Conservation (phyloP, 2,329 filamentous ascomycete genomes). For the Botrytis galanthina region DNA sequence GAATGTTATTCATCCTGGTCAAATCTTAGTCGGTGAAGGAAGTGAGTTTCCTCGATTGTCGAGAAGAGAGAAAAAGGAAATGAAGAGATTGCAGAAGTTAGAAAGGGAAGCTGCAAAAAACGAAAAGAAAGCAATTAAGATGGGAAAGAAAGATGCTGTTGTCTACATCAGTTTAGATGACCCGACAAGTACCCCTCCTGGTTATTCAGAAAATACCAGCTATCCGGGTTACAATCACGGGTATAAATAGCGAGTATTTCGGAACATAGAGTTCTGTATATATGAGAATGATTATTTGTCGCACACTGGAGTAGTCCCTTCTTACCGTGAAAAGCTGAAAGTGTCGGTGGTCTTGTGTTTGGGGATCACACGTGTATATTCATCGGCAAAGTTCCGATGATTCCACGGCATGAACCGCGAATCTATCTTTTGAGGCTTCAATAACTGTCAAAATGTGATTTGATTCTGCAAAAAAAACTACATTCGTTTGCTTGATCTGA, state of each 20-base stretch:
- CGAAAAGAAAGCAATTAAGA: slow-evolving; percentile 31
- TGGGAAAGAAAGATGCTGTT: slow-evolving; percentile 20
- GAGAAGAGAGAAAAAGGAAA: slow-evolving; percentile 46
- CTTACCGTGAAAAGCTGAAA: neutral
- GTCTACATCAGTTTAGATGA: neutral
- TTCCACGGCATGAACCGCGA: neutral
- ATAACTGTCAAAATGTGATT: neutral
- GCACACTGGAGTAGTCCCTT: neutral
- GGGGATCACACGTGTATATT: neutral
- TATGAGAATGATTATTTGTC: neutral
- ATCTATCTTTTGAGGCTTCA: neutral
- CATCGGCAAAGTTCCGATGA: neutral
- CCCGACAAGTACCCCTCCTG: neutral
- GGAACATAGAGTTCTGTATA: neutral
- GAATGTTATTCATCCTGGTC: slow-evolving; percentile 49
- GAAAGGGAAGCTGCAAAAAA: slow-evolving; percentile 24
- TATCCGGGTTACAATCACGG: neutral
- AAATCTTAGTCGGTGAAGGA: slow-evolving; percentile 46
- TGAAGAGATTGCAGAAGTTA: slow-evolving; percentile 35
- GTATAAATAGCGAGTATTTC: neutral
- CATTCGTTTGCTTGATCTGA: neutral
- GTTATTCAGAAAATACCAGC: neutral
- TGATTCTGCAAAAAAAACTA: neutral
- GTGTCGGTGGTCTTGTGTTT: neutral
- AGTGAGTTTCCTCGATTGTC: slow-evolving; percentile 42